phyloP scores from a whole-genome alignment of 176 grass and related monocot species.

The Hyparrhenia diplandra region DNA sequence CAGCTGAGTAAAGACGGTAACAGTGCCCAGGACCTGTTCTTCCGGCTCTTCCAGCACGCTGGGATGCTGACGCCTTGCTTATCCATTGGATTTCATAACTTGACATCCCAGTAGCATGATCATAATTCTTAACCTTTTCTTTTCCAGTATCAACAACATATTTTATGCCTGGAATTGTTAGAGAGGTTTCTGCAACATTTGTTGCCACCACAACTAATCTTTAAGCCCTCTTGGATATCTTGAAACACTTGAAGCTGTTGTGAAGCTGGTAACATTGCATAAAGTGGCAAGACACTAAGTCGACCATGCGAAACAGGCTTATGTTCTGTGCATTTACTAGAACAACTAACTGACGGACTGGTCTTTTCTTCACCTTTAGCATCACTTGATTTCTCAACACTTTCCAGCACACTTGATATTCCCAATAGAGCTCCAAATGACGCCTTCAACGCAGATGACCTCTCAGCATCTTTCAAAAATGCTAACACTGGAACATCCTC shows the following conservation, averaged over 20 bases:
- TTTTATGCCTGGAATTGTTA: conserved; percentile 93
- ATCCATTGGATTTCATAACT: conserved; percentile 91
- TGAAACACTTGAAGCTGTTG: conserved; percentile 82
- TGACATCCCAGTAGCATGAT: conserved; percentile 69
- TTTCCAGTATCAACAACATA: conserved; percentile 98
- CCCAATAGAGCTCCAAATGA: conserved; percentile 71
- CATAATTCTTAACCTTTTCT: conserved; percentile 90
- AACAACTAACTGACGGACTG: conserved; percentile 12
- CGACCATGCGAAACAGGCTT: conserved; percentile 18
- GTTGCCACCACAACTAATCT: conserved; percentile 94
- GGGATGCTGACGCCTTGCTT: conserved; percentile 92
- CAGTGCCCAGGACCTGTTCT: conserved; percentile 94
- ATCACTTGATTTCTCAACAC: conserved; percentile 19
- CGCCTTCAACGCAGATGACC: conserved; percentile 59
- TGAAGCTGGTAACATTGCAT: conserved; percentile 93
- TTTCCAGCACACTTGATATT: conserved; percentile 20
- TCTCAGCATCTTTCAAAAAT: conserved; percentile 57
- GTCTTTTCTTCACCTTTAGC: conserved; percentile 24
- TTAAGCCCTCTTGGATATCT: conserved; percentile 62
- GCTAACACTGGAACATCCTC: conserved; percentile 54
- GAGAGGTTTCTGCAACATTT: conserved; percentile 96
- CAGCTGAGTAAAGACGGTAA: conserved; percentile 84
- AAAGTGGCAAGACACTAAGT: conserved; percentile 77
- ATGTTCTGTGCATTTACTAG: conserved; percentile 16
- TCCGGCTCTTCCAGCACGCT: conserved; percentile 88